phyloP scores from a whole-genome alignment of 2,329 filamentous ascomycete genomes.

The Fusarium tricinctum region DNA sequence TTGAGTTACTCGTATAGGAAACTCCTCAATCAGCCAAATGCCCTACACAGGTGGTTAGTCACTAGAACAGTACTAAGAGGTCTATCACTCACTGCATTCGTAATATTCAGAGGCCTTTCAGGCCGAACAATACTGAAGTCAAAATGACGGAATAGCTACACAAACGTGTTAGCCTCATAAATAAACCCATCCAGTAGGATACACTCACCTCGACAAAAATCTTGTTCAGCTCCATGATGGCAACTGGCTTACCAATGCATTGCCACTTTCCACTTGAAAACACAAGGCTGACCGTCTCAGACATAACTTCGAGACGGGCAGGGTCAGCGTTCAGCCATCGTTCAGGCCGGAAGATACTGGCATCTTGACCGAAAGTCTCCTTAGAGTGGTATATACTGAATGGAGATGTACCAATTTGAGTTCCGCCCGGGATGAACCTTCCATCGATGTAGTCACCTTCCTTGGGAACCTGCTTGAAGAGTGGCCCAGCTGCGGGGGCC shows the following conservation, averaged over 20 bases:
- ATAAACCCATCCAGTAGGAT: background rate
- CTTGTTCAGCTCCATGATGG: constrained; percentile 56
- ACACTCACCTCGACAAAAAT: constrained; percentile 58
- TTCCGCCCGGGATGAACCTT: constrained; percentile 52
- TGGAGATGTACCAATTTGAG: constrained; percentile 51
- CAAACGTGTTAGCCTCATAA: background rate
- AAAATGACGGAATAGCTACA: constrained; percentile 34
- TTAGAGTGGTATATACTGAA: constrained; percentile 52
- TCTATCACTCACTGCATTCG: constrained; percentile 14
- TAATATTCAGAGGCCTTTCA: constrained; percentile 25
- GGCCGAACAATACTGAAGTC: constrained; percentile 28
- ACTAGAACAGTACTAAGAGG: rapidly evolving
- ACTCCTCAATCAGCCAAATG: constrained; percentile 34
- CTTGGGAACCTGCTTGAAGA: constrained; percentile 52
- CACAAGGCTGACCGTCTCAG: constrained; percentile 53
- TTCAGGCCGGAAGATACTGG: constrained; percentile 53
- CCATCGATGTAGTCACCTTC: constrained; percentile 56
- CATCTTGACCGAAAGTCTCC: constrained; percentile 54
- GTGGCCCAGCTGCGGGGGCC: constrained; percentile 58
- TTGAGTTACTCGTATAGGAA: constrained; percentile 19
- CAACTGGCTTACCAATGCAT: constrained; percentile 57
- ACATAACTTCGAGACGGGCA: constrained; percentile 51
- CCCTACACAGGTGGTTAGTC: constrained; percentile 1
- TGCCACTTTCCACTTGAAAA: constrained; percentile 58
- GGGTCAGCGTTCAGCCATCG: constrained; percentile 55